Conservation (phyloP, 2,329 filamentous ascomycete species). For the Ophiostoma tasmaniense region DNA sequence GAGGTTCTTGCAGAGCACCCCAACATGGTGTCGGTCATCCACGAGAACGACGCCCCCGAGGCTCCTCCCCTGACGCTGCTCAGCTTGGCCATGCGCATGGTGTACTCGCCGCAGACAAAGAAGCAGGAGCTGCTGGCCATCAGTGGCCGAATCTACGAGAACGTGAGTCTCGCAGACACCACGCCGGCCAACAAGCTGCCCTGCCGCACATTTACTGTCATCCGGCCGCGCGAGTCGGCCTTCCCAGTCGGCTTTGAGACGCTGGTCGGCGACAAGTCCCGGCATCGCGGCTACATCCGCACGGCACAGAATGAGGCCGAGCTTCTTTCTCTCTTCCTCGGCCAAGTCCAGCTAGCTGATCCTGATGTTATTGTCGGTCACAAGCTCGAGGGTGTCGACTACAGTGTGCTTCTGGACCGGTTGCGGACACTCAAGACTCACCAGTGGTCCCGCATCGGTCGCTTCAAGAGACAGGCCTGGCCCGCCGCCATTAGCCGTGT, state of each 20-base stretch:
- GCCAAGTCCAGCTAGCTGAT: constrained; percentile 77
- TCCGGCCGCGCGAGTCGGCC: constrained; percentile 65
- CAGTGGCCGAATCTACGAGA: constrained; percentile 87
- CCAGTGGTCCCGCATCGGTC: constrained; percentile 88
- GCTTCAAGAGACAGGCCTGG: constrained; percentile 77
- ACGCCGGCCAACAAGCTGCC: constrained; percentile 82
- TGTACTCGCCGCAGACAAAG: constrained; percentile 84
- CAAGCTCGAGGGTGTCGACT: constrained; percentile 94
- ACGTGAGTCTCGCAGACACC: constrained; percentile 77
- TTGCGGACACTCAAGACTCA: constrained; percentile 84
- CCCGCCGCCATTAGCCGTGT: constrained; percentile 77
- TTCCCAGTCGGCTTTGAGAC: constrained; percentile 85
- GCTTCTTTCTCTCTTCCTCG: constrained; percentile 79
- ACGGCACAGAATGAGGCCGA: constrained; percentile 77
- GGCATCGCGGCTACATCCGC: constrained; percentile 60
- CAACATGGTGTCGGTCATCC: constrained; percentile 61
- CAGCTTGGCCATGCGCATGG: constrained; percentile 82
- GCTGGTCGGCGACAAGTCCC: constrained; percentile 59
- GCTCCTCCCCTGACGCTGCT: constrained; percentile 87
- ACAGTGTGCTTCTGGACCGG: constrained; percentile 79
- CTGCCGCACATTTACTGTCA: constrained; percentile 83
- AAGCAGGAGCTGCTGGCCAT: constrained; percentile 93
- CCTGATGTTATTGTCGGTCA: constrained; percentile 92
- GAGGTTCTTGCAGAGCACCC: constrained; percentile 78
- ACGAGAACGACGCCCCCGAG: constrained; percentile 71